Conservation (phyloP, 208 protist species). For the Trichomonas vaginalis region DNA sequence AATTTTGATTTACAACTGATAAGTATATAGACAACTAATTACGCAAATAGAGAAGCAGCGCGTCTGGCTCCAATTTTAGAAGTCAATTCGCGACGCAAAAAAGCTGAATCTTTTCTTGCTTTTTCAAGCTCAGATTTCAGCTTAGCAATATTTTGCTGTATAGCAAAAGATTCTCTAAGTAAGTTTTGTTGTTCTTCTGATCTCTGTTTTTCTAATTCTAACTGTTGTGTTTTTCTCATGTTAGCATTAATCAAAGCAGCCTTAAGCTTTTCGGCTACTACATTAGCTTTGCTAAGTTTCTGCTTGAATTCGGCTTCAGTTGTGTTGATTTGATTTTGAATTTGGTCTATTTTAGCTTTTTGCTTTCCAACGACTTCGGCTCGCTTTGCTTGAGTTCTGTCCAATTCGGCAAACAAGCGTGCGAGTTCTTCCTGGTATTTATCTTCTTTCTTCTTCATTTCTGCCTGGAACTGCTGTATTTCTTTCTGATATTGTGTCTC, state of each 20-base stretch:
- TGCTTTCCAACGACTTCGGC: too few relatives aligned
- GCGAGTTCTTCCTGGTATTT: background rate
- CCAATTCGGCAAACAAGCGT: background rate
- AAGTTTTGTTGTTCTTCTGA: background rate
- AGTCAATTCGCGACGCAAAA: background rate
- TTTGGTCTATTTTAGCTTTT: background rate
- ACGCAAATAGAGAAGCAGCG: background rate
- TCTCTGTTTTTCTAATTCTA: background rate
- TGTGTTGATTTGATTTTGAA: background rate
- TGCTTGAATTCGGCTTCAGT: background rate
- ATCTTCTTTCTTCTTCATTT: background rate
- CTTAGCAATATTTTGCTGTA: background rate
- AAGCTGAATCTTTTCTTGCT: background rate
- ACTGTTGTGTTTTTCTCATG: background rate
- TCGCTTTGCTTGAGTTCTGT: background rate
- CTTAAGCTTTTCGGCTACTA: background rate
- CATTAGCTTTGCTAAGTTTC: background rate
- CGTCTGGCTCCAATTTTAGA: background rate
- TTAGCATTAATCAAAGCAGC: background rate
- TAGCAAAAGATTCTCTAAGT: background rate
- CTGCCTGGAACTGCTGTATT: background rate
- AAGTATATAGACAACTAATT: too few relatives aligned
- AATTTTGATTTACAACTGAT: too few relatives aligned
- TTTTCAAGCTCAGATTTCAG: background rate
- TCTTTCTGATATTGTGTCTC: background rate